Base-by-base conservation (phyloP, 2,329 filamentous ascomycete genomes). In the Lasiodiplodia sp. region DNA sequence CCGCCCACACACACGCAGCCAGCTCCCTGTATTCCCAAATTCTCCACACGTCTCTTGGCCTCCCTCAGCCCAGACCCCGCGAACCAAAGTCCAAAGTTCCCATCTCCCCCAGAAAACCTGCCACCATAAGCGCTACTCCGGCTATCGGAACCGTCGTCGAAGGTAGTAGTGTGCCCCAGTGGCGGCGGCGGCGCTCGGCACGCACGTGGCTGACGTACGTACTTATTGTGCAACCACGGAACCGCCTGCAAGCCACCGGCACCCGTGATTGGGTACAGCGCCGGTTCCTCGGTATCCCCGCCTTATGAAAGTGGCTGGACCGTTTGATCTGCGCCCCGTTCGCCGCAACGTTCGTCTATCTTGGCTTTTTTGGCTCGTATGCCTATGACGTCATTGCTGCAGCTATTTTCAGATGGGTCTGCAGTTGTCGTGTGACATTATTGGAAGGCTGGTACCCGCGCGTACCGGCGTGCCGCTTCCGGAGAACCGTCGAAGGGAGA, bases 161-260 rank as follows among this genome's bases (percentile, higher is more conserved):
- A 14, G 18, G 3, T 8, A 34, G 31, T 34, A 8, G 31, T 28
- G 28, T 7, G 4, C 28, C 31, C 31, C 31, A 34, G 31, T 34
- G 31, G 31, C 6, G 10, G 23, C 6, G 28, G 28, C 28, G 4
- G 4, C 31, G 12, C 57, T 47, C 37, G 38, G 38, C 38, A 23
- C 38, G 57, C 57, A 60, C 57, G 57, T 47, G 57, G 57, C 38
- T 60, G 57, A 60, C 37, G 57, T 28, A 47, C 57, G 38, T n/a
- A 44, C 56, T 11, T 3, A 14, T n/a, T 37, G 5, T 6, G n/a
- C 6, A 28, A 14, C n/a, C 8, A 18, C 12, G 2, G 21, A 31
- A 53, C 23, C 51, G 25, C 31, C 25, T 28, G 16, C 49, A 51
- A 11, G 53, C 28, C 16, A 16, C 25, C 18, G 14, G 14, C 53